A percentile compares a stretch with the other conserved stretches of the same genome.
These are phyloP conservation scores for Trametes gibbosa DNA, from an alignment of 768 basidiomycete species.

Conservation along the genomic window DNA sequence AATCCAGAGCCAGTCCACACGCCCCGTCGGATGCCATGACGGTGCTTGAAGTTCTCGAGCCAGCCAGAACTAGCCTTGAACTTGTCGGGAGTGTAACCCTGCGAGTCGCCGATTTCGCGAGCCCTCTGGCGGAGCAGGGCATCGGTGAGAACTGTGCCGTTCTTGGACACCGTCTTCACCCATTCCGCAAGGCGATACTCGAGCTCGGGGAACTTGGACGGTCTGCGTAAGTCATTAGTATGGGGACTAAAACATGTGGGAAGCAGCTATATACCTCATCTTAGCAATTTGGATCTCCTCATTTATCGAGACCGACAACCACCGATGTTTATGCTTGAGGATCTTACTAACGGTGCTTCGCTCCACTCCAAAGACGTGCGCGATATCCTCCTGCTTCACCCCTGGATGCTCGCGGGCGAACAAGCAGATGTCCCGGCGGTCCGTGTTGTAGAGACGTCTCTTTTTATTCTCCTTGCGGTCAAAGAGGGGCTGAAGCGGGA, in stretches of 20 bases:
- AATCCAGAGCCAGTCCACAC: constrained; percentile 47
- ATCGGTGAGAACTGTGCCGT: constrained; percentile 57
- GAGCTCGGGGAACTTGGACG: constrained; percentile 78
- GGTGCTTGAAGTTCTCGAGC: constrained; percentile 89
- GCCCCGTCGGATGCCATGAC: constrained; percentile 72
- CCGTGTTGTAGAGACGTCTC: constrained; percentile 69
- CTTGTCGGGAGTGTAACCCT: constrained; percentile 60
- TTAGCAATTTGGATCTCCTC: constrained; percentile 61
- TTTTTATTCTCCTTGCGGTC: constrained; percentile 47
- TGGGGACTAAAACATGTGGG: background rate
- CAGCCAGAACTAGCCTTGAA: constrained; percentile 94
- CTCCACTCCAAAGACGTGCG: constrained; percentile 70
- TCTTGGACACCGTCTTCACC: constrained; percentile 53
- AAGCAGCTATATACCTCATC: constrained; percentile 49
- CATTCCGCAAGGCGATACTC: constrained; percentile 63
- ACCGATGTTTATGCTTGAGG: constrained; percentile 78
- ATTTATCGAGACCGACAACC: constrained; percentile 67
- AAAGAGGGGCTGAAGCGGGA: background rate
- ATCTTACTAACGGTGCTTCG: constrained; percentile 95
- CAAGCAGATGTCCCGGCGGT: constrained; percentile 73
- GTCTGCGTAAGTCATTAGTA: constrained; percentile 39
- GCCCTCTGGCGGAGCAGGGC: constrained; percentile 63
- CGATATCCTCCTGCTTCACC: constrained; percentile 83
- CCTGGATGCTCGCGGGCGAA: constrained; percentile 63
- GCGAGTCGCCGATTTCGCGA: constrained; percentile 55